A percentile compares a stretch with the other conserved stretches of the same genome.
phyloP scores from a whole-genome alignment of 2,329 filamentous ascomycete genomes.

The Calonectria naviculata region DNA sequence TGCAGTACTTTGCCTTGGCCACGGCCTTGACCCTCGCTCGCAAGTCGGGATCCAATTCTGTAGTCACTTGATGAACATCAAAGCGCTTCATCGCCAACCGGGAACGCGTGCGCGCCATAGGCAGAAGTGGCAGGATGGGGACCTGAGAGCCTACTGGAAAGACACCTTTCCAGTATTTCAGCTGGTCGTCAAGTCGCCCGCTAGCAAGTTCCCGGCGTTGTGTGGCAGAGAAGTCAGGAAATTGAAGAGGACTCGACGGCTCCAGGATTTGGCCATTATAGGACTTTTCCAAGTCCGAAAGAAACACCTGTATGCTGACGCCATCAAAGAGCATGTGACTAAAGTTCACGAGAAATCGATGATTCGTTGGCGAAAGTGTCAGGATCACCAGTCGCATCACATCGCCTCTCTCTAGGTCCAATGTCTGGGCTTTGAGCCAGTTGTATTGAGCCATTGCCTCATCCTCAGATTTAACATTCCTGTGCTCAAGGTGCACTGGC shows the following conservation, averaged over 20 bases:
- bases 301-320: constrained; percentile 54
- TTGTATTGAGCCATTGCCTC: not conserved
- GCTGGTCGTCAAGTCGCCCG: not conserved
- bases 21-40: constrained; percentile 2
- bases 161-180: not conserved
- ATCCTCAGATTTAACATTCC: not conserved
- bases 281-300: constrained; percentile 54
- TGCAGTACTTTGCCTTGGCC: constrained; percentile 1
- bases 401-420: constrained; percentile 6
- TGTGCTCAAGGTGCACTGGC: not conserved
- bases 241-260: not conserved
- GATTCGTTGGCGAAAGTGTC: constrained; percentile 12
- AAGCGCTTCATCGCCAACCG: not conserved
- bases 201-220: not conserved
- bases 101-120: not conserved
- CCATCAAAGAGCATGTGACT: constrained; percentile 65
- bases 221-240: not conserved
- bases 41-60: not conserved
- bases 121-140: not conserved
- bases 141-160: not conserved
- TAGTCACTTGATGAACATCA: not conserved
- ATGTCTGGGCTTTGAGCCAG: not conserved
- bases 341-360: constrained; percentile 56
- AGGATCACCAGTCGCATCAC: not conserved
- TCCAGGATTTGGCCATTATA: constrained; percentile 46